Base-by-base conservation (phyloP, 2,329 filamentous ascomycete species). In the Colletotrichum karsti region DNA sequence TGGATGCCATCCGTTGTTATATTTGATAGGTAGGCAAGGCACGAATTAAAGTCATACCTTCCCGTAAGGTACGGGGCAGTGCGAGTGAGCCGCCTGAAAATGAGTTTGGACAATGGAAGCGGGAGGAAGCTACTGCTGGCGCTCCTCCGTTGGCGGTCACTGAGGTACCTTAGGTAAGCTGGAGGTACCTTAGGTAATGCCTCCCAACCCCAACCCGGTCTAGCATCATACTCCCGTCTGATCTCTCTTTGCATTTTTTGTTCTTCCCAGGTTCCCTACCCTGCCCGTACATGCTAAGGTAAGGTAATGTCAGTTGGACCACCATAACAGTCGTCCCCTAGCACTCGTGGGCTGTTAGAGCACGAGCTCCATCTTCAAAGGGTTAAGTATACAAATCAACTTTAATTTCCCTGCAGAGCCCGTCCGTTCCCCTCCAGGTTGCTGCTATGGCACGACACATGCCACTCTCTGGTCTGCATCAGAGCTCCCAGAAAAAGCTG, bases 391-490 rank as follows among this genome's bases (percentile, higher is more conserved):
- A 80, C 67, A 81, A 82, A 74, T 71, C 77, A 78, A 79, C 74
- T 77, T 73, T 76, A 77, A 77, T 76, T 78, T 76, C 75, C 73
- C 59, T 64, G n/a, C 72, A 69, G 63, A 70, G 57, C 56, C 56
- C 56, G 63, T 58, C 76, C n/a, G n/a, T n/a, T n/a, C n/a, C 77
- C 66, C 72, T 77, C 76, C 74, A 73, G 77, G 73, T 71, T 73
- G 73, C 67, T 78, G 73, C 72, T 73, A 81, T 81, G 81, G 80
- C 79, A 81, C 79, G 78, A 82, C 78, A 79, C 77, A 77, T 73
- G 77, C 79, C 79, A 76, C 77, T 73, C 77, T 75, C 73, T 73
- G 80, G 76, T 74, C 75, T 74, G 76, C 77, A 75, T 75, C 77
- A 77, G 77, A 78, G 75, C 75, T 76, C 70, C 56, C 63, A 56